These are phyloP conservation scores for Citrus medica DNA, from an alignment of 345 rosid species.

Conservation along the genomic window DNA sequence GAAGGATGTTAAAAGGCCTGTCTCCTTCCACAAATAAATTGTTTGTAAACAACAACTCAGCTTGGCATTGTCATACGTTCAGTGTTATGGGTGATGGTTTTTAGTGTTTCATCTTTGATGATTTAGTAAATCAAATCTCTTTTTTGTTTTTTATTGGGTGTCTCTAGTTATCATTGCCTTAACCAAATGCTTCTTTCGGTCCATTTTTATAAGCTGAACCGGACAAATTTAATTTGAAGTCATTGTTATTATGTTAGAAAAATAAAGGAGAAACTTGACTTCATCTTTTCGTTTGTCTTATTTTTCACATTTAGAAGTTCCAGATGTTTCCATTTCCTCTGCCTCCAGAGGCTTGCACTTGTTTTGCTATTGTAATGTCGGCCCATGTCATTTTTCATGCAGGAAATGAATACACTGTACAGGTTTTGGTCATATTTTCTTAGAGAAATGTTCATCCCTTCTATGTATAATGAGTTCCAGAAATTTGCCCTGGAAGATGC, in stretches of 20 bases:
- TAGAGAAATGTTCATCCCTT: constrained; percentile 64
- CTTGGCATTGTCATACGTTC: background rate
- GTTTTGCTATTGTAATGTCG: background rate
- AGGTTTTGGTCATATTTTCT: constrained; percentile 97
- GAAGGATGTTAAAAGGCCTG: background rate
- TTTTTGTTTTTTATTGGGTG: background rate
- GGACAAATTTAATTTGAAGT: background rate
- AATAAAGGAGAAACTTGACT: background rate
- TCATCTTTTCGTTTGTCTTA: background rate
- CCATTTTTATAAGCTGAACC: background rate
- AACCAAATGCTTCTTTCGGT: background rate
- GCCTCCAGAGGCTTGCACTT: background rate
- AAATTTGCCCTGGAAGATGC: constrained; percentile 89
- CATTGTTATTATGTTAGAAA: background rate
- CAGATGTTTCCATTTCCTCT: background rate
- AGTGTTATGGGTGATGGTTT: background rate
- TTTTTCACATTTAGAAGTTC: background rate
- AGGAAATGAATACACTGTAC: constrained; percentile 97
- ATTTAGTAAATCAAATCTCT: background rate
- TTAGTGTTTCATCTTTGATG: background rate
- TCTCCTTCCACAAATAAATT: background rate
- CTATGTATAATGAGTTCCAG: constrained; percentile 86
- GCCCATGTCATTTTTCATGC: constrained; percentile 23
- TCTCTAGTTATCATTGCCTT: background rate
- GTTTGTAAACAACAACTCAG: background rate